These are phyloP conservation scores for Nicotiana benthamiana DNA, from an alignment of 257 asterid species.

Conservation along the genomic window DNA sequence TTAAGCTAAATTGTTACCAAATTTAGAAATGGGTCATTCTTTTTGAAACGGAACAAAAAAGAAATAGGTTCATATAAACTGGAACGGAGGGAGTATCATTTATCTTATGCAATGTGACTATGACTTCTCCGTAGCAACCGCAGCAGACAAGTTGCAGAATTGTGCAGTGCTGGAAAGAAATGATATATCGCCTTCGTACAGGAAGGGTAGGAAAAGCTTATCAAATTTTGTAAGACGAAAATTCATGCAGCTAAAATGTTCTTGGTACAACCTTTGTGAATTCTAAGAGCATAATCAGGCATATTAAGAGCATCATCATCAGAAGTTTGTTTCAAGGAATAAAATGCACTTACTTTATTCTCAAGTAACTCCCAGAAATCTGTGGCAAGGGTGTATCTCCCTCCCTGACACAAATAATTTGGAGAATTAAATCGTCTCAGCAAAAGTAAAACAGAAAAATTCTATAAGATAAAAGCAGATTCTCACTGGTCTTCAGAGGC, in stretches of 20 bases:
- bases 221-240: neutral
- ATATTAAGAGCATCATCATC: neutral
- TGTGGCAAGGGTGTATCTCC: slow-evolving; percentile 76
- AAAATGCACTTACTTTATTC: slow-evolving; percentile 66
- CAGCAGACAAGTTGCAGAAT: neutral
- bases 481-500: slow-evolving; percentile 77
- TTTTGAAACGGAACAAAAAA: too few relatives aligned
- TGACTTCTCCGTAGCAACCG: neutral
- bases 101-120: neutral
- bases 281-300: neutral
- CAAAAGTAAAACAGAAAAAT: slow-evolving; percentile 5
- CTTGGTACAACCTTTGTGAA: neutral
- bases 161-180: neutral
- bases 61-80: too few relatives aligned
- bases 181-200: neutral
- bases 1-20: too few relatives aligned
- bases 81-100: neutral
- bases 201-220: neutral
- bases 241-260: neutral
- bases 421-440: slow-evolving; percentile 15
- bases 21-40: too few relatives aligned
- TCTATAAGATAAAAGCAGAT: slow-evolving; percentile 9
- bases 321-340: neutral
- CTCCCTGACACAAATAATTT: slow-evolving; percentile 45
- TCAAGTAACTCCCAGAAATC: slow-evolving; percentile 73